Evolutionary conservation across 257 asterid species (phyloP).

Genomic region (Penstemon davidsonii): DNA sequence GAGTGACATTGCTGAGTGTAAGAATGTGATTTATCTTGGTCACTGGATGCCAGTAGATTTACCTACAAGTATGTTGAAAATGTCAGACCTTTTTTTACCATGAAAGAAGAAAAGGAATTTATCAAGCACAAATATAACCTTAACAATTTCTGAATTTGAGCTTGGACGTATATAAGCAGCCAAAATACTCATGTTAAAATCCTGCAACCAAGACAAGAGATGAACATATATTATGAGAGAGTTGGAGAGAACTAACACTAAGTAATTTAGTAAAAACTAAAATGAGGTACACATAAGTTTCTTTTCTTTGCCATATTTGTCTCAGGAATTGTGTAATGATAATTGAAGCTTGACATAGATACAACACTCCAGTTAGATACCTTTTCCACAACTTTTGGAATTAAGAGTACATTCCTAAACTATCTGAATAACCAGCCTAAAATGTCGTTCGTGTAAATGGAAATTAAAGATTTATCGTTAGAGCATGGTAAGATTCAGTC

Average conservation of each 20-base stretch:
- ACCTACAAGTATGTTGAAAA: constrained; percentile 49
- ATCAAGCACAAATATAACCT: constrained; percentile 43
- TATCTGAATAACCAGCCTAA: constrained; percentile 16
- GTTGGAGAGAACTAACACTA: too few species aligned
- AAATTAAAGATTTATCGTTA: too few species aligned
- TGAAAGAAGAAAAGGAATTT: not conserved
- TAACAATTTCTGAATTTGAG: constrained; percentile 80
- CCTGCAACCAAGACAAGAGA: constrained; percentile 48
- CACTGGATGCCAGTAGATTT: constrained; percentile 62
- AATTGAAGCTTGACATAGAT: constrained; percentile 4
- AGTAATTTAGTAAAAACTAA: not conserved
- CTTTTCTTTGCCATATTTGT: not conserved
- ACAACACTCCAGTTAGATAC: not conserved
- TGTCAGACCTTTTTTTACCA: constrained; percentile 22
- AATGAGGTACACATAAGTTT: not conserved
- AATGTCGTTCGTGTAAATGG: too few species aligned
- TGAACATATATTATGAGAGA: not conserved
- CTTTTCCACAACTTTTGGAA: not conserved
- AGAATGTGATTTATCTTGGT: constrained; percentile 46
- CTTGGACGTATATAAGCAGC: constrained; percentile 84
- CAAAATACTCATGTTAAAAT: constrained; percentile 81
- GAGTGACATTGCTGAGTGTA: constrained; percentile 41
- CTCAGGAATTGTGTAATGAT: not conserved
- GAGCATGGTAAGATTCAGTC: not conserved
- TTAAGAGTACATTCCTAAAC: not conserved